Conservation (phyloP, 139 green algal genomes). For the Chlamydomonas sp. region DNA sequence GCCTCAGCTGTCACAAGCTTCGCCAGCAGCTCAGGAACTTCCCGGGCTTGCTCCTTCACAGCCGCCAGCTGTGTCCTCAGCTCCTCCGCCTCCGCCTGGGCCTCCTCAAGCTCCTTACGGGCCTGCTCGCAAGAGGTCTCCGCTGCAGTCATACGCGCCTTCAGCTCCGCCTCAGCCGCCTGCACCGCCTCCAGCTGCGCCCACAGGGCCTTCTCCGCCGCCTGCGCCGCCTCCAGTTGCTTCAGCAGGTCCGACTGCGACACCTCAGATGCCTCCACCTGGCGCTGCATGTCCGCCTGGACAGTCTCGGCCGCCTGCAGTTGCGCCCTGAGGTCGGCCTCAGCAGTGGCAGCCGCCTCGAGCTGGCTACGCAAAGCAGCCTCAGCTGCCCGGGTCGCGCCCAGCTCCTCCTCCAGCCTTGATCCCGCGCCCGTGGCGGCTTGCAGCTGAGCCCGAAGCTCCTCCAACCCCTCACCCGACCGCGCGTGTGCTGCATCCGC, state of each 20-base stretch:
- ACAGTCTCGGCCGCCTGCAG: neutral
- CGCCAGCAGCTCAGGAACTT: conserved; percentile 9
- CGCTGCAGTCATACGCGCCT: conserved; percentile 6
- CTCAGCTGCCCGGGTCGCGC: conserved; percentile 7
- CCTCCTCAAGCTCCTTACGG: neutral
- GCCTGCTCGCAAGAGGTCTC: too few species aligned
- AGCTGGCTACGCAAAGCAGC: neutral
- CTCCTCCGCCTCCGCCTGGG: conserved; percentile 27
- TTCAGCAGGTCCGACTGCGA: conserved; percentile 6
- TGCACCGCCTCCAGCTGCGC: conserved; percentile 2
- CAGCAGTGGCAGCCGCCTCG: neutral
- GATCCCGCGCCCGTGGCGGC: too few species aligned
- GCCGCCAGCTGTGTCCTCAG: conserved; percentile 8
- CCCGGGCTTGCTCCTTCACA: neutral
- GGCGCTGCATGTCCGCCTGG: neutral
- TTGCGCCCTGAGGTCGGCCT: conserved; percentile 33
- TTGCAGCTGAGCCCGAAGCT: too few species aligned
- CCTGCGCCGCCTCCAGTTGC: neutral
- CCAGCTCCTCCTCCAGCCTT: neutral
- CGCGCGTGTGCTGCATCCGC: neutral
- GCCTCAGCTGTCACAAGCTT: neutral
- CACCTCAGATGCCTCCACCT: neutral
- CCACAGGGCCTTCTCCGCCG: neutral
- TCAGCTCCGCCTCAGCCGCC: neutral
- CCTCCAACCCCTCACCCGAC: neutral